Conservation (phyloP, 2,329 filamentous ascomycete genomes). For the Aspergillus felis region DNA sequence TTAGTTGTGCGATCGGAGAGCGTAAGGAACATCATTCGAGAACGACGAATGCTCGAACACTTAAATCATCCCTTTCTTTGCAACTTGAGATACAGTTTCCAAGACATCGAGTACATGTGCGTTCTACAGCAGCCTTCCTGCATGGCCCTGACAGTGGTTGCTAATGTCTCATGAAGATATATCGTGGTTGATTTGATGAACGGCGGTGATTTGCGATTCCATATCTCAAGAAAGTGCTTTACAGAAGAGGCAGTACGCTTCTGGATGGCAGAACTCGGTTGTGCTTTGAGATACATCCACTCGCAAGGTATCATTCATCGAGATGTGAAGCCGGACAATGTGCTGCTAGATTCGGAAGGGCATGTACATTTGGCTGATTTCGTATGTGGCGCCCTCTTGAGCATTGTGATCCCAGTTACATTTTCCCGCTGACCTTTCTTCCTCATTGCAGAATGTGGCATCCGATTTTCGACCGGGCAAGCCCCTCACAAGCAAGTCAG, state of each 20-base stretch:
- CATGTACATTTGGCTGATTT: conserved; percentile 98
- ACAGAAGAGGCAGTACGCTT: conserved; percentile 96
- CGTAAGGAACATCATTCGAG: conserved; percentile 95
- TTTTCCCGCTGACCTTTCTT: conserved; percentile 8
- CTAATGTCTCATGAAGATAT: conserved; percentile 54
- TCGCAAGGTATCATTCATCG: conserved; percentile 83
- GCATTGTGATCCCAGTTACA: not conserved
- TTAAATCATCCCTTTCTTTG: conserved; percentile 97
- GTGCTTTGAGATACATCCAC: conserved; percentile 84
- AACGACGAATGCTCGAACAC: conserved; percentile 96
- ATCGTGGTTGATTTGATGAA: conserved; percentile 98
- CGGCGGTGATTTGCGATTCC: conserved; percentile 91
- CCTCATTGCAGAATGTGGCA: conserved; percentile 72
- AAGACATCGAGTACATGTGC: conserved; percentile 98
- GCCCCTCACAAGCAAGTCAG: conserved; percentile 88
- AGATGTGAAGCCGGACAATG: conserved; percentile 90
- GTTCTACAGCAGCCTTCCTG: conserved; percentile 26
- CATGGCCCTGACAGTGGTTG: not conserved
- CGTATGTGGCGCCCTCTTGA: conserved; percentile 51
- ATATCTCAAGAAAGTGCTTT: conserved; percentile 96
- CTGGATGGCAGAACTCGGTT: conserved; percentile 93
- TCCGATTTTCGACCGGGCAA: conserved; percentile 85
- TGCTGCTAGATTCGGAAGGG: conserved; percentile 79
- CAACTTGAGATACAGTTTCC: conserved; percentile 97
- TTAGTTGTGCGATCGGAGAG: conserved; percentile 94